Evolutionary conservation across 306 rosid species (phyloP).

Genomic region (Chamaecrista fasciculata): DNA sequence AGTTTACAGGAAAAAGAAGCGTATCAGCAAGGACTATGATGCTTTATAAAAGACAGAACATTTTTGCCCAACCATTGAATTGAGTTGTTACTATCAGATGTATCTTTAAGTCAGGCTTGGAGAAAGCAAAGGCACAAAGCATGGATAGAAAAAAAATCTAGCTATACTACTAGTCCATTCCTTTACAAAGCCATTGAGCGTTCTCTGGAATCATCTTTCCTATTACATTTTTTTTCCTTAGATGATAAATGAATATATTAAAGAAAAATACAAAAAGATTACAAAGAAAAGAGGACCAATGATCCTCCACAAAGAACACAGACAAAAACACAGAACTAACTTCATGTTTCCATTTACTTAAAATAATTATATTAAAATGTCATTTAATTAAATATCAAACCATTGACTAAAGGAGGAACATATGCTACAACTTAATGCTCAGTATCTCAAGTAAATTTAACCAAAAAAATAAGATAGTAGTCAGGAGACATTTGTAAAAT

Average conservation of each 20-base stretch:
- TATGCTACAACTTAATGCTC: not conserved
- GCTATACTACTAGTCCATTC: conserved; percentile 15
- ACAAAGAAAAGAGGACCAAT: too few species aligned
- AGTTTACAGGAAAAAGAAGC: not conserved
- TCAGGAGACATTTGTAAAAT: not conserved
- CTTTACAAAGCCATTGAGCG: too few species aligned
- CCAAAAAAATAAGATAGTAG: not conserved
- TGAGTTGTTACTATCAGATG: not conserved
- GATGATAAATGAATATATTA: too few species aligned
- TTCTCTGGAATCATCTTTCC: too few species aligned
- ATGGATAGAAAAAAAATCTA: conserved; percentile 23
- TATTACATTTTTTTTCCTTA: too few species aligned
- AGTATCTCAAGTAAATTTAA: not conserved
- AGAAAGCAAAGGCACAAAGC: not conserved
- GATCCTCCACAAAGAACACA: too few species aligned
- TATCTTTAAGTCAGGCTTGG: not conserved
- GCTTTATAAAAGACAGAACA: conserved; percentile 1
- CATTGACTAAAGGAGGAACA: not conserved
- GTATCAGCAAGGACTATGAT: not conserved
- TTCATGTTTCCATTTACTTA: conserved; percentile 1
- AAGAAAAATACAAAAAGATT: too few species aligned
- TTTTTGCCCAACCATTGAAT: conserved; percentile 17
- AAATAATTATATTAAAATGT: not conserved
- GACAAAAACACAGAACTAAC: too few species aligned
- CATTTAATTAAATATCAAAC: not conserved